Base-by-base conservation (phyloP, 495 filamentous ascomycete genomes). In the Pseudomonodictys pantanalensis region DNA sequence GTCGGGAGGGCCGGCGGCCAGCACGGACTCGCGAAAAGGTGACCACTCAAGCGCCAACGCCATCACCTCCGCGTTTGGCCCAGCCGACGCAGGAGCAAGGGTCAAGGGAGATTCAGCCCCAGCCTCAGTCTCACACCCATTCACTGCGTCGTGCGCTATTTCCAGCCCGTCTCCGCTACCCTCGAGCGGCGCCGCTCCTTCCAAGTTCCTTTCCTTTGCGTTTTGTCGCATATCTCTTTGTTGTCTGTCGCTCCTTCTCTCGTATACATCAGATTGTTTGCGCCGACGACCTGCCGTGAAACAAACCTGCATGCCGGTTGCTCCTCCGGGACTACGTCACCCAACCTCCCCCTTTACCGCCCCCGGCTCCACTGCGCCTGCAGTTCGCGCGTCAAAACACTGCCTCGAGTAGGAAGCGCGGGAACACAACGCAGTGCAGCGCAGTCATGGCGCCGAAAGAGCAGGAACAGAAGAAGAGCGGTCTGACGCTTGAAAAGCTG, bases 401-500 rank as follows among this genome's bases (percentile, higher is more conserved):
- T 46, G 1, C 10, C 7, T 15, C 29, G 10, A 8, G 12, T 29
- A 25, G 20, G 17, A 43, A 47, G n/a, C 24, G 39, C 17, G 10
- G 18, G 3, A 8, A n/a, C n/a, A n/a, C n/a, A 22, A 42, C 35
- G 45, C 22, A 0, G 6, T 30, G 2, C 24, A 46, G 12, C 50
- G 62, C 45, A 35, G 33, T 10, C 18, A 66, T 66, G 62, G 46
- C 62, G 22, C 22, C 33, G 8, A 45, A 60, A 44, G 68, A 68
- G 12, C 54, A 69, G 42, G 68, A 71, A n/a, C n/a, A n/a, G 26
- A 75, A 85, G 69, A 86, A 81, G 73, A 83, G 88, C 59, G 85
- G 83, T 65, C 77, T 97, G 61, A 96, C 90, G 11, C 77, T 97
- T 55, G 83, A 83, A 35, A 91, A 96, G 75, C 77, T 99, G 57